A percentile compares a stretch with the other conserved stretches of the same genome.
Evolutionary conservation across 768 basidiomycete genomes (phyloP).

Genomic region (Lanmaoa pseudosensibilis): DNA sequence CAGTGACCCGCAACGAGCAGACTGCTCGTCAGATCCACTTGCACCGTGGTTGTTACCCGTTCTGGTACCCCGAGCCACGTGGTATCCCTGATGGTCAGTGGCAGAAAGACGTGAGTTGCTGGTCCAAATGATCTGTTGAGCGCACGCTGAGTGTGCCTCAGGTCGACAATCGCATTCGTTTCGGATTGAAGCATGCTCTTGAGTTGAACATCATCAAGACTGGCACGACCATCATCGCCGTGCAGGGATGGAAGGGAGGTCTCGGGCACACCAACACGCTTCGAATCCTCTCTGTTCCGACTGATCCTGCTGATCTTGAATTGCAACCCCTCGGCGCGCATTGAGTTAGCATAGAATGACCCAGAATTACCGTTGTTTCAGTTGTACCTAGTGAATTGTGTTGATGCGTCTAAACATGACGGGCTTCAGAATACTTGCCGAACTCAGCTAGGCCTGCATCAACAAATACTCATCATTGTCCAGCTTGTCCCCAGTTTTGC

Average conservation of each 20-base stretch:
- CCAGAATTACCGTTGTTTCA: conserved; percentile 12
- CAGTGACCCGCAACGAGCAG: conserved; percentile 94
- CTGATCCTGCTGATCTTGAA: conserved; percentile 75
- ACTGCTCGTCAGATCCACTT: conserved; percentile 96
- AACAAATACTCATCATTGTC: not conserved
- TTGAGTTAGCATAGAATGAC: conserved; percentile 13
- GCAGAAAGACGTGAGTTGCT: conserved; percentile 85
- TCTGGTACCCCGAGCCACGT: conserved; percentile 95
- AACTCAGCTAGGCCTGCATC: not conserved
- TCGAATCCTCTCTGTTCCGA: conserved; percentile 80
- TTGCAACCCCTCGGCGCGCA: conserved; percentile 55
- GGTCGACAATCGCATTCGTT: conserved; percentile 90
- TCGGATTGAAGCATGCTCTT: conserved; percentile 82
- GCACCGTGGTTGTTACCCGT: conserved; percentile 95
- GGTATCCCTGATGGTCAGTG: conserved; percentile 87
- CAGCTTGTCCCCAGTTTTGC: not conserved
- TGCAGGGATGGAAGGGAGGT: conserved; percentile 99
- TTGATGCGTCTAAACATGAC: not conserved
- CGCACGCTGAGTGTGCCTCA: conserved; percentile 30
- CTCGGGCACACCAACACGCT: conserved; percentile 94
- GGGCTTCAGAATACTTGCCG: not conserved
- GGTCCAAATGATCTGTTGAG: not conserved
- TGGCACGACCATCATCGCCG: conserved; percentile 87
- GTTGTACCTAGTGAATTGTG: not conserved
- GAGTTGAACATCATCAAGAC: conserved; percentile 83